Percentiles rank a stretch among this genome's conserved stretches.
phyloP scores from a whole-genome alignment of 257 asterid species.

The Oldenlandia corymbosa region DNA sequence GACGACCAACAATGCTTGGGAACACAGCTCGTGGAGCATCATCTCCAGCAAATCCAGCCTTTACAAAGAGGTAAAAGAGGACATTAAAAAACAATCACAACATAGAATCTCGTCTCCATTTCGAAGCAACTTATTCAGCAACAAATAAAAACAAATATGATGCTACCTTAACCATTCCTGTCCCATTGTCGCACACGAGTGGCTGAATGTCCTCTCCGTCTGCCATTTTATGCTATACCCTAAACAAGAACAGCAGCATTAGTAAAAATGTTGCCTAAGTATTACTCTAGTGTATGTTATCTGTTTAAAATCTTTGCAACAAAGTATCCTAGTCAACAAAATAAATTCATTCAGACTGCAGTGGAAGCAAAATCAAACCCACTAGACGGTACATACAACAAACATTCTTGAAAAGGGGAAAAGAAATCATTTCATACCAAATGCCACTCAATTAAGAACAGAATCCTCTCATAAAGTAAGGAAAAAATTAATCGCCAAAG shows the following conservation, averaged over 20 bases:
- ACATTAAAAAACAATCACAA: conserved; percentile 2
- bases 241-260: conserved; percentile 13
- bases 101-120: neutral
- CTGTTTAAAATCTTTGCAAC: no score
- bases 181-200: conserved; percentile 45
- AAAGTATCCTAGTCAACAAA: neutral
- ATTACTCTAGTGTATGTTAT: no score
- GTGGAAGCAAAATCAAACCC: neutral
- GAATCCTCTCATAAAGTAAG: neutral
- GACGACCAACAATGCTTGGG: conserved; percentile 90
- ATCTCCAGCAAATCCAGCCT: conserved; percentile 99
- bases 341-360: neutral
- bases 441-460: neutral
- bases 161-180: conserved; percentile 47
- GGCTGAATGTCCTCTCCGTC: conserved; percentile 40
- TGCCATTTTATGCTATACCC: conserved; percentile 34
- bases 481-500: neutral
- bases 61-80: neutral
- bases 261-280: neutral
- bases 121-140: conserved; percentile 4
- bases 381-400: neutral
- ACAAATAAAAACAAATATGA: neutral
- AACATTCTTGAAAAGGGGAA: neutral
- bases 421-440: neutral
- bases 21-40: conserved; percentile 95